phyloP scores from a whole-genome alignment of 2,329 filamentous ascomycete species.

The Madurella fahalii region DNA sequence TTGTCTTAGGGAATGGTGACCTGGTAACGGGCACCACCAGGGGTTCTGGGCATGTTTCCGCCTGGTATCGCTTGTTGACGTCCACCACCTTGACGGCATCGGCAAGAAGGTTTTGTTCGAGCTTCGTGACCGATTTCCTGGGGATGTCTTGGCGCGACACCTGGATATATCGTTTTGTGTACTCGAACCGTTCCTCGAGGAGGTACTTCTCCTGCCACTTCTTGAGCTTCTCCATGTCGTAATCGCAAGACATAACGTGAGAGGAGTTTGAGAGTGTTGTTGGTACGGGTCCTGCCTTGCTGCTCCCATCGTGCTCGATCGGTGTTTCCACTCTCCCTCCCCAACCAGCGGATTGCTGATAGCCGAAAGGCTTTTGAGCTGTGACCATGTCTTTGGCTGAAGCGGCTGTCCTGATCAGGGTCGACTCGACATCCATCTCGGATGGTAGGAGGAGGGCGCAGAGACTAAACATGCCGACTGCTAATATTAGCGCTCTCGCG shows the following conservation, averaged over 20 bases:
- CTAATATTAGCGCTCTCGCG: slow-evolving; percentile 42
- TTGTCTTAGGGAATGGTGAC: slow-evolving; percentile 47
- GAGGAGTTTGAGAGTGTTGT: slow-evolving; percentile 29
- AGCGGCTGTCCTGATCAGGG: slow-evolving; percentile 40
- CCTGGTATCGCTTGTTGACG: slow-evolving; percentile 38
- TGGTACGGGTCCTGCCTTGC: slow-evolving; percentile 51
- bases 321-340: background rate
- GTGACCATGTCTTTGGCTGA: slow-evolving; percentile 31
- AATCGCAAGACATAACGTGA: slow-evolving; percentile 46
- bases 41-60: slow-evolving; percentile 45
- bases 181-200: slow-evolving; percentile 50
- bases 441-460: slow-evolving; percentile 40
- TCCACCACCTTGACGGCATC: slow-evolving; percentile 46
- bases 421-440: slow-evolving; percentile 39
- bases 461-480: slow-evolving; percentile 41
- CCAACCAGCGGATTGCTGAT: slow-evolving; percentile 11
- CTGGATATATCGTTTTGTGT: slow-evolving; percentile 53
- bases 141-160: slow-evolving; percentile 47
- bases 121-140: slow-evolving; percentile 48
- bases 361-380: slow-evolving; percentile 27
- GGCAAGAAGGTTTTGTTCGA: slow-evolving; percentile 46
- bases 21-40: slow-evolving; percentile 48
- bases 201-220: slow-evolving; percentile 44
- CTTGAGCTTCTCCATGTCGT: slow-evolving; percentile 45
- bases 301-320: slow-evolving; percentile 2